phyloP scores from a whole-genome alignment of 108 stramenopile genomes.

The Pelagomonas calceolata region DNA sequence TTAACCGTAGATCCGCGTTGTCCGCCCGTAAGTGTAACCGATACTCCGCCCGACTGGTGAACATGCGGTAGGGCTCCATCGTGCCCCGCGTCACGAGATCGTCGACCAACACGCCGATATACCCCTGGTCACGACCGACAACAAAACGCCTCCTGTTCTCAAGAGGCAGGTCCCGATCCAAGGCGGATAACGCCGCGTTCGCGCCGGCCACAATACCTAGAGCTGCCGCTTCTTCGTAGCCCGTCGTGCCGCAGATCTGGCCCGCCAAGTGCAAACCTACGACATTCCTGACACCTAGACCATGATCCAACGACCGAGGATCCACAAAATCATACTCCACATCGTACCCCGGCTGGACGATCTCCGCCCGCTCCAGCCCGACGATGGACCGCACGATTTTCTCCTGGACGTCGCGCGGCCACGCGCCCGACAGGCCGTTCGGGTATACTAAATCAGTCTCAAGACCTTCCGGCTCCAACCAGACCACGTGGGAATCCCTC shows the following conservation, averaged over 20 bases:
- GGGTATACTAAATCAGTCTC: constrained; percentile 90
- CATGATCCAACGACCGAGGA: constrained; percentile 71
- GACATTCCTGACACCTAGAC: constrained; percentile 79
- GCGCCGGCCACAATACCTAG: constrained; percentile 89
- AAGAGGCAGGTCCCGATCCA: constrained; percentile 41
- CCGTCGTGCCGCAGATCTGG: constrained; percentile 96
- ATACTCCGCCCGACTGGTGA: constrained; percentile 90
- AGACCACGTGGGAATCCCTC: constrained; percentile 76
- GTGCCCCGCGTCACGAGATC: constrained; percentile 90
- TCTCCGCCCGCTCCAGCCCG: constrained; percentile 80
- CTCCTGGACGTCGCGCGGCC: constrained; percentile 80
- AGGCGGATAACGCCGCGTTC: constrained; percentile 66
- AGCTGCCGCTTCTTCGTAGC: constrained; percentile 96
- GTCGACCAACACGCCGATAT: constrained; percentile 93
- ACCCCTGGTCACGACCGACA: constrained; percentile 84
- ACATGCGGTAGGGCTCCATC: constrained; percentile 94
- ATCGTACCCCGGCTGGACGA: constrained; percentile 77
- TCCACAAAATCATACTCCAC: constrained; percentile 95
- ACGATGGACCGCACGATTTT: constrained; percentile 72
- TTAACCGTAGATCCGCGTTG: constrained; percentile 90
- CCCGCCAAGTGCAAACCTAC: constrained; percentile 85
- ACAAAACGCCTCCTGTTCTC: constrained; percentile 57
- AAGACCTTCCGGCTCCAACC: constrained; percentile 94
- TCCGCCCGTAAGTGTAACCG: constrained; percentile 69
- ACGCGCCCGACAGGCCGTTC: constrained; percentile 84